These are phyloP conservation scores for Solanum piurae DNA, from an alignment of 257 asterid species.

Conservation along the genomic window DNA sequence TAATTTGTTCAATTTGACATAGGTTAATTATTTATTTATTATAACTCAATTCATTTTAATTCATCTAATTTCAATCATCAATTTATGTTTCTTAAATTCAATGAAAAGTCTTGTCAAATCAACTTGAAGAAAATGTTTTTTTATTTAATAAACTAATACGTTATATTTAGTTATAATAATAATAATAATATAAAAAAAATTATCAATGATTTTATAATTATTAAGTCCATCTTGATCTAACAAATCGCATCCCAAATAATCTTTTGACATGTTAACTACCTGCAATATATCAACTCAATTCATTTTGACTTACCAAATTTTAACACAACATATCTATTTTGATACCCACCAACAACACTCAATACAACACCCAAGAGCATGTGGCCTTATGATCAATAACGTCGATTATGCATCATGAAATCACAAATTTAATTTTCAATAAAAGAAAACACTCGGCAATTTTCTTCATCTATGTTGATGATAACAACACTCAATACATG, in stretches of 20 bases:
- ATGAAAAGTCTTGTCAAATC: background rate
- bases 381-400: background rate
- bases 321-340: background rate
- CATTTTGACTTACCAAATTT: background rate
- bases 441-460: fast-evolving
- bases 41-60: background rate
- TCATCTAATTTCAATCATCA: background rate
- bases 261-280: background rate
- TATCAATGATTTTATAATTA: too few relatives aligned
- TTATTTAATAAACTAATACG: background rate
- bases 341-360: background rate
- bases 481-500: background rate
- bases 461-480: background rate
- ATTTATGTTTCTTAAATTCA: background rate
- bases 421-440: too few relatives aligned
- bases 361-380: background rate
- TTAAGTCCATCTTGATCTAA: background rate
- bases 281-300: background rate
- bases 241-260: background rate
- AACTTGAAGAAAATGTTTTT: background rate
- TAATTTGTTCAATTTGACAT: background rate
- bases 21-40: background rate
- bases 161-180: background rate
- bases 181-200: fast-evolving
- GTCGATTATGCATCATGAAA: background rate